phyloP scores from a whole-genome alignment of 352 stramenopile species.

The Phytophthora citrophthora region DNA sequence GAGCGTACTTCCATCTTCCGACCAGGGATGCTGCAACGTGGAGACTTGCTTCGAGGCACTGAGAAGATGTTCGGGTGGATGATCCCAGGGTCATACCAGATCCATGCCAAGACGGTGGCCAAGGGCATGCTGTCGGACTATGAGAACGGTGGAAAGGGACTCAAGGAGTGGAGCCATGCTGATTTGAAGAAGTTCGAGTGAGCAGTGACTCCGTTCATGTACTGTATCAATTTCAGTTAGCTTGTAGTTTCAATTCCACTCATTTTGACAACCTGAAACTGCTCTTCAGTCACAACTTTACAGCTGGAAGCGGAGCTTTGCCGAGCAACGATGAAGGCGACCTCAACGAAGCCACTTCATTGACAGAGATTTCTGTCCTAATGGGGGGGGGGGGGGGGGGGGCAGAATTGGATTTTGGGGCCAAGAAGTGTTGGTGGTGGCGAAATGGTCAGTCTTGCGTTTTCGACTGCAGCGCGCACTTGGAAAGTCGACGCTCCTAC shows the following conservation, averaged over 20 bases:
- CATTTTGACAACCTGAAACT: no score
- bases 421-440: no score
- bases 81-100: slow-evolving; percentile 48
- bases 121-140: slow-evolving; percentile 79
- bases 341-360: no score
- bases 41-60: slow-evolving; percentile 53
- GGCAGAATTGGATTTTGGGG: no score
- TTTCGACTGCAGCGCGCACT: no score
- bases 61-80: slow-evolving; percentile 63
- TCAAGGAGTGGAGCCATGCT: slow-evolving; percentile 57
- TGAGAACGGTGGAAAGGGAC: slow-evolving; percentile 45
- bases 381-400: no score
- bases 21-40: slow-evolving; percentile 63
- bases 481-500: no score
- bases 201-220: neutral
- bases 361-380: no score
- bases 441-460: no score
- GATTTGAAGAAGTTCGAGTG: slow-evolving; percentile 67
- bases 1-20: slow-evolving; percentile 62
- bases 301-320: no score
- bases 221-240: neutral
- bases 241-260: neutral
- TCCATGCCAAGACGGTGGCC: slow-evolving; percentile 55
- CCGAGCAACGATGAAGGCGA: no score
- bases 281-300: no score